Evolutionary conservation across 306 rosid species (phyloP), one percentile per base, ranked within the genome.

Genomic region (Vicia faba): DNA sequence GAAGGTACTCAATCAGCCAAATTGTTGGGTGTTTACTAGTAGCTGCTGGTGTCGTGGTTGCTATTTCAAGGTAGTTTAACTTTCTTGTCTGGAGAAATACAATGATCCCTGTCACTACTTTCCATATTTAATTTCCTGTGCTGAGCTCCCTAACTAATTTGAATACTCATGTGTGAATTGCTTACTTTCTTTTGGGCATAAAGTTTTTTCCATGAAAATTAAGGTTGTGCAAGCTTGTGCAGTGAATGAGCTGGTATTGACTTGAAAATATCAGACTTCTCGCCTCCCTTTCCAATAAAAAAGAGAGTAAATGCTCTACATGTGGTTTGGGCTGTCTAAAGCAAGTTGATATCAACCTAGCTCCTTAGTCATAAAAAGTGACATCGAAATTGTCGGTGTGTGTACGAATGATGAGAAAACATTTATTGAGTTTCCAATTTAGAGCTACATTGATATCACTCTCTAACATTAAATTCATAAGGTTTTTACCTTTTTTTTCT

Each of bases 21-120:
- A 64, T 92, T 65, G 78, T 79, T 50, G 96, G 97, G 35, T 89
- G 96, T 69, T 75, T 92, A 64, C 91, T 89, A 19, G 88, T 92
- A 66, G 91, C 90, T 46, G 66, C 78, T 20, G 96, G 97, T 41
- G 90, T 92, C 40, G 82, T 82, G 51, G 83, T 81, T 71, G 96
- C 96, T 75, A 70, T 92, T 69, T 66, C 95, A 28, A 85, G 97
- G 97, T 89, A 81, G 45, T 80, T 57, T 45, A 77, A 73, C 80
- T 77, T 65, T 44, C 33, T 23, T 12, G 55, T 64, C n/a, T 46
- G 44, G 54, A 53, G 64, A 50, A 64, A 40, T 71, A 69, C 69
- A 41, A n/a, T 53, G 26, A 13, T 58, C 57, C 39, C 43, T 65
- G 20, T 70, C 39, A 18, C 43, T 54, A 43, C 65, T 41, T 67